Evolutionary conservation across 2,329 filamentous ascomycete species (phyloP).

Genomic region (Penicillium sp.): DNA sequence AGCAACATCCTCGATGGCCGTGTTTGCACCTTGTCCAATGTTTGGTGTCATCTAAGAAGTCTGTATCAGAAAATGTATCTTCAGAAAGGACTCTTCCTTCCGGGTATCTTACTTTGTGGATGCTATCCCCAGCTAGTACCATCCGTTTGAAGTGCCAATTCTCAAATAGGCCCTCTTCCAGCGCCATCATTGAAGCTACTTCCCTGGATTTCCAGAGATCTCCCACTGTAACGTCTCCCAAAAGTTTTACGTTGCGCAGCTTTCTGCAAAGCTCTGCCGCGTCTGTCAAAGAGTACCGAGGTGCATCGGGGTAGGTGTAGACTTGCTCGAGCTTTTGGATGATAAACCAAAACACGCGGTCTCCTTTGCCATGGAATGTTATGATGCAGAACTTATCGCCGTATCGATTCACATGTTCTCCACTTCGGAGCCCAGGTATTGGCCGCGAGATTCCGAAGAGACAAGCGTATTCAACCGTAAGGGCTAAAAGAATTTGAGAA

Average conservation of each 20-base stretch:
- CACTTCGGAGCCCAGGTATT: constrained; percentile 12
- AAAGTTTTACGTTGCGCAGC: constrained; percentile 14
- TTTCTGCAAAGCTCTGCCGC: constrained; percentile 12
- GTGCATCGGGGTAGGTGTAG: background rate
- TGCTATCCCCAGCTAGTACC: constrained; percentile 29
- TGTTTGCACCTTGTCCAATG: constrained; percentile 1
- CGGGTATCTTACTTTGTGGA: constrained; percentile 16
- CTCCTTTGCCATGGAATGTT: background rate
- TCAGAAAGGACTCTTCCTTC: too few relatives aligned
- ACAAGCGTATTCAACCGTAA: constrained; percentile 30
- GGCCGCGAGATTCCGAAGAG: constrained; percentile 32
- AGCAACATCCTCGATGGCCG: background rate
- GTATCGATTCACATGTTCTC: constrained; percentile 16
- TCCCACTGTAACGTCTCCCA: constrained; percentile 7
- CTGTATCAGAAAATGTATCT: too few relatives aligned
- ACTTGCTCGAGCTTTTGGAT: background rate
- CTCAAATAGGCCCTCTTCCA: constrained; percentile 29
- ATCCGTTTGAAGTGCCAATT: constrained; percentile 29
- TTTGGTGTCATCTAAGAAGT: constrained; percentile 1
- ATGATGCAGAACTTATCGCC: background rate
- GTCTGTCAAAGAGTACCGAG: constrained; percentile 24
- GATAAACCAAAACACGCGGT: constrained; percentile 1
- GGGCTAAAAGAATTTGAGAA: background rate
- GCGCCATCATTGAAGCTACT: constrained; percentile 19
- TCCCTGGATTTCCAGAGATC: constrained; percentile 26